Evolutionary conservation across 202 grass and related monocot species (phyloP).

Genomic region (Panicum virgatum): DNA sequence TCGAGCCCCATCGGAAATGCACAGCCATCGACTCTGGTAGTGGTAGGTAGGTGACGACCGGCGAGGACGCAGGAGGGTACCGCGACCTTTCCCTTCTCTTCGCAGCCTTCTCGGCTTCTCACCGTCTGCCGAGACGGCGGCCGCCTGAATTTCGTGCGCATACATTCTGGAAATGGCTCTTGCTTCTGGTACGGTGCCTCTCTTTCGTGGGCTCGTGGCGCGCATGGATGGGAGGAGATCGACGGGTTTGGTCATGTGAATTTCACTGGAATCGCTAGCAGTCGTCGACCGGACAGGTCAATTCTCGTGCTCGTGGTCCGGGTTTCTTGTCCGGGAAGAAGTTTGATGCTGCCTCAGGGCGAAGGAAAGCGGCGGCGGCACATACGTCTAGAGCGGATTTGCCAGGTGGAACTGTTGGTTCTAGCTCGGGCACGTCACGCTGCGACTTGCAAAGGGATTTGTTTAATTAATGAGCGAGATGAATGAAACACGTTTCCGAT

Average conservation of each 20-base stretch:
- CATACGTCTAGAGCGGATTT: no score
- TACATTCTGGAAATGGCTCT: conserved; percentile 1
- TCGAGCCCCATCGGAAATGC: neutral
- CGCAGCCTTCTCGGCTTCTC: neutral
- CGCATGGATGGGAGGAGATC: neutral
- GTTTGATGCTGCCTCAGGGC: neutral
- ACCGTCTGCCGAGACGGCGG: neutral
- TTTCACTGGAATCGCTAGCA: neutral
- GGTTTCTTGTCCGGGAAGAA: conserved; percentile 10
- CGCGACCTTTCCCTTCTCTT: neutral
- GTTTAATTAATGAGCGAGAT: no score
- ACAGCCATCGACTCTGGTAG: neutral
- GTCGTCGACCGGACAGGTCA: neutral
- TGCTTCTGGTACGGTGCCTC: neutral
- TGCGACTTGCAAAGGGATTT: no score
- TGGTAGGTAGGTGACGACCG: conserved; percentile 6
- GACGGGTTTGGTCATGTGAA: neutral
- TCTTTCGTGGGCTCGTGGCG: no score
- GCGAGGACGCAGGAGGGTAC: neutral
- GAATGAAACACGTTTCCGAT: no score
- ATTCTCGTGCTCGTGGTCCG: neutral
- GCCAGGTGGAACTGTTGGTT: no score
- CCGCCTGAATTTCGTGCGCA: neutral
- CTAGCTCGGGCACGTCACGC: no score
- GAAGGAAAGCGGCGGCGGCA: neutral